Evolutionary conservation across 2,329 filamentous ascomycete genomes (phyloP).

Genomic region (Aspergillus sp.): DNA sequence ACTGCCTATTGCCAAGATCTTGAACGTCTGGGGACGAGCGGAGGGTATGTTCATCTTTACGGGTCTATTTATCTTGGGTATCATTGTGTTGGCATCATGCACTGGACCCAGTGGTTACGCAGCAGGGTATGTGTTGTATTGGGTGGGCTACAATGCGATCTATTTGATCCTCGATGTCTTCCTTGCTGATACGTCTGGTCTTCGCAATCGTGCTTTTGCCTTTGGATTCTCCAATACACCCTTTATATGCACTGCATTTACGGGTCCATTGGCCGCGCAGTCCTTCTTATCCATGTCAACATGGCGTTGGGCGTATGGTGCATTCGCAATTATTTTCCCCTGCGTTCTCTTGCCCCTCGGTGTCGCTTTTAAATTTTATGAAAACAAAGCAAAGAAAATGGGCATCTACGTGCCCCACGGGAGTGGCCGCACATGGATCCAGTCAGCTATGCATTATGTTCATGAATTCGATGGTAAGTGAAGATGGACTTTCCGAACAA

Average conservation of each 20-base stretch:
- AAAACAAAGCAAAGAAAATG: slow-evolving; percentile 56
- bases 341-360: slow-evolving; percentile 57
- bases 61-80: slow-evolving; percentile 46
- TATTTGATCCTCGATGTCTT: slow-evolving; percentile 60
- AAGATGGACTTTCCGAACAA: neutral
- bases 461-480: slow-evolving; percentile 61
- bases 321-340: slow-evolving; percentile 61
- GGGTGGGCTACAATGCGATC: slow-evolving; percentile 58
- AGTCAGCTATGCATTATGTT: slow-evolving; percentile 55
- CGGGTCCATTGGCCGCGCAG: slow-evolving; percentile 53
- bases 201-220: slow-evolving; percentile 61
- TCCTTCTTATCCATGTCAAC: slow-evolving; percentile 51
- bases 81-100: slow-evolving; percentile 64
- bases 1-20: slow-evolving; percentile 61
- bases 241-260: slow-evolving; percentile 61
- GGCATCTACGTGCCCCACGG: slow-evolving; percentile 51
- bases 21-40: slow-evolving; percentile 64
- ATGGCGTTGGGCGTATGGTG: slow-evolving; percentile 65
- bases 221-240: slow-evolving; percentile 61
- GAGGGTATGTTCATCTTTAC: slow-evolving; percentile 57
- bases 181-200: slow-evolving; percentile 61
- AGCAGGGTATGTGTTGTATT: slow-evolving; percentile 64
- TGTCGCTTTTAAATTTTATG: slow-evolving; percentile 55
- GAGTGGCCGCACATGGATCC: slow-evolving; percentile 46
- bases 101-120: slow-evolving; percentile 62